phyloP scores from a whole-genome alignment of 1,284 basidiomycete species.

The Ustilago crameri region DNA sequence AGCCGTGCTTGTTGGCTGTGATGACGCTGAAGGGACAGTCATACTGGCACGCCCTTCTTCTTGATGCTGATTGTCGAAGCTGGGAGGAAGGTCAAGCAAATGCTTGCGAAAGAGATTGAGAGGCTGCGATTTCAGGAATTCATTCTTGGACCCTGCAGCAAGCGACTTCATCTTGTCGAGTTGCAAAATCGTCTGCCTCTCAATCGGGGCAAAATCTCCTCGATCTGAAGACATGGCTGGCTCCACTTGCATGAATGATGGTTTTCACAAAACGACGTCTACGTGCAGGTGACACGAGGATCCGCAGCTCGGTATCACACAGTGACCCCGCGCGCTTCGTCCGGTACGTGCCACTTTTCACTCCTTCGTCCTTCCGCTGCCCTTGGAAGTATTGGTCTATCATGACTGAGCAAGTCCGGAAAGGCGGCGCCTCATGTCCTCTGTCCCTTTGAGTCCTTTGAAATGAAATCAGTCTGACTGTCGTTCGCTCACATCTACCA shows the following conservation, averaged over 20 bases:
- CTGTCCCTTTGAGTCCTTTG: not conserved
- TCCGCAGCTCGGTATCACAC: not conserved
- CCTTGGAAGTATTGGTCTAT: not conserved
- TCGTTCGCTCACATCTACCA: not conserved
- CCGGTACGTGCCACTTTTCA: constrained; percentile 1
- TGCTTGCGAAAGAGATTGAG: not conserved
- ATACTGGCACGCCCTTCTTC: not conserved
- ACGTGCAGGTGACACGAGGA: not conserved
- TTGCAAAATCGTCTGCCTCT: no score
- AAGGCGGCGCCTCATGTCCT: not conserved
- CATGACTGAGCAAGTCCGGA: constrained; percentile 1
- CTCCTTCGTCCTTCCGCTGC: not conserved
- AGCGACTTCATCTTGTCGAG: not conserved
- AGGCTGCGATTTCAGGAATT: not conserved
- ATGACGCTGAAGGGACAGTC: constrained; percentile 13
- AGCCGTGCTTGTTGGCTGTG: constrained; percentile 76
- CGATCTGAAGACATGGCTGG: not conserved
- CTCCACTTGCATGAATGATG: not conserved
- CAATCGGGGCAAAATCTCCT: not conserved
- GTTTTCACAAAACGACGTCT: constrained; percentile 10
- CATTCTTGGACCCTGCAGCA: constrained; percentile 16
- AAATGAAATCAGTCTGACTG: no score
- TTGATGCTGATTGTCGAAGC: not conserved
- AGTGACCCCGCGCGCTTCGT: not conserved
- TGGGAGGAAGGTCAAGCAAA: not conserved